Evolutionary conservation across 2,329 filamentous ascomycete genomes (phyloP).

Genomic region (Hyphodiscus sp.): DNA sequence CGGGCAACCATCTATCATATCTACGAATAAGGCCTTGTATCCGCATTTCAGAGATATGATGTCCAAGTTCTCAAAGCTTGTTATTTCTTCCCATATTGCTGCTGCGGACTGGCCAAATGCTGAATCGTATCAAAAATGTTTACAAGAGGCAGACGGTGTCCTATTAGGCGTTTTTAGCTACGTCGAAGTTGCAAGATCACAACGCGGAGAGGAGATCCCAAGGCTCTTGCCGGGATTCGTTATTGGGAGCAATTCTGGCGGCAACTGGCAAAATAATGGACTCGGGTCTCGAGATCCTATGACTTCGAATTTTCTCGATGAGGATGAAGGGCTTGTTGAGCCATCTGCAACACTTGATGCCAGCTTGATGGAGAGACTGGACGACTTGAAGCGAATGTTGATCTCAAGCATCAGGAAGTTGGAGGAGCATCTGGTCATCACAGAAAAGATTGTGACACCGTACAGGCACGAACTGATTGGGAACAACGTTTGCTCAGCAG

Average conservation of each 20-base stretch:
- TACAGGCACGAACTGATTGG: conserved; percentile 73
- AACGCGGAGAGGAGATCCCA: conserved; percentile 86
- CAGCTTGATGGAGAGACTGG: conserved; percentile 72
- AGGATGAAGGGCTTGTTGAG: conserved; percentile 66
- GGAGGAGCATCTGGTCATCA: conserved; percentile 72
- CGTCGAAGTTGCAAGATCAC: conserved; percentile 89
- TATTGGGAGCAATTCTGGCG: conserved; percentile 73
- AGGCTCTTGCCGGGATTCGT: conserved; percentile 93
- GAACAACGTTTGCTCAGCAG: conserved; percentile 74
- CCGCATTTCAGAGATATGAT: conserved; percentile 99
- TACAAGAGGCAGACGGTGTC: conserved; percentile 96
- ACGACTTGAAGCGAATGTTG: conserved; percentile 78
- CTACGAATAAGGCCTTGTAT: conserved; percentile 93
- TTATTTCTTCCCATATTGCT: conserved; percentile 95
- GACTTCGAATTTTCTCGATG: conserved; percentile 79
- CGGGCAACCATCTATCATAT: conserved; percentile 98
- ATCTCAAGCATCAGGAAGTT: conserved; percentile 81
- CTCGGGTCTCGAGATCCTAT: conserved; percentile 61
- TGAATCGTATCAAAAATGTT: conserved; percentile 89
- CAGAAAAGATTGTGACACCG: conserved; percentile 76
- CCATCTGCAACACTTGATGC: conserved; percentile 69
- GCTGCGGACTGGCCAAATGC: conserved; percentile 92
- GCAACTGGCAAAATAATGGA: conserved; percentile 78
- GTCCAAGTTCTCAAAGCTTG: conserved; percentile 99
- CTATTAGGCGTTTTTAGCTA: conserved; percentile 92